Conservation (phyloP, 2,329 filamentous ascomycete genomes). For the Microcyclospora tardicrescens region DNA sequence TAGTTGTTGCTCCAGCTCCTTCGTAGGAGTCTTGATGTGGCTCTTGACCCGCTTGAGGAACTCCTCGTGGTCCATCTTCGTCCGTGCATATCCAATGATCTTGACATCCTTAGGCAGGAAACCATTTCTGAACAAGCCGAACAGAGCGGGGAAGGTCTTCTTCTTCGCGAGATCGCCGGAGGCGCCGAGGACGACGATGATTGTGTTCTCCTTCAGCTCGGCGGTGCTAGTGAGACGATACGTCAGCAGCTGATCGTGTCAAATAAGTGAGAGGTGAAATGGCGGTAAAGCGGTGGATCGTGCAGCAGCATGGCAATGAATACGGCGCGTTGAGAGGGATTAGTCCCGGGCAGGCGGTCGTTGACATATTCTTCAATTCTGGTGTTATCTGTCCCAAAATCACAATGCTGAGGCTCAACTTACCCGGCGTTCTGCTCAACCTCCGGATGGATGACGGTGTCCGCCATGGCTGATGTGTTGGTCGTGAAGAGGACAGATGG, state of each 20-base stretch:
- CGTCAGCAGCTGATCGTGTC: constrained; percentile 2
- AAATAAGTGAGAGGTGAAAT: neutral
- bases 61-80: constrained; percentile 97
- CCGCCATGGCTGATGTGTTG: constrained; percentile 26
- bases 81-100: constrained; percentile 97
- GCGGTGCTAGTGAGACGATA: constrained; percentile 46
- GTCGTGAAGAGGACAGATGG: neutral
- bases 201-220: constrained; percentile 97
- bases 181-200: constrained; percentile 90
- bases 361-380: too few relatives aligned
- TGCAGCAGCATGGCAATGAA: too few relatives aligned
- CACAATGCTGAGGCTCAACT: constrained; percentile 13
- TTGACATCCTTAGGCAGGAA: constrained; percentile 93
- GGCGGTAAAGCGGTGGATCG: neutral
- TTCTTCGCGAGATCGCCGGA: constrained; percentile 98
- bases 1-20: constrained; percentile 91
- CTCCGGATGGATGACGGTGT: constrained; percentile 35
- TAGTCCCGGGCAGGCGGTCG: too few relatives aligned
- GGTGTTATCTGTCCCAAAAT: too few relatives aligned
- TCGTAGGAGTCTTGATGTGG: constrained; percentile 97
- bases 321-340: too few relatives aligned
- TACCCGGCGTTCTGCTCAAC: constrained; percentile 36
- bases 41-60: constrained; percentile 89
- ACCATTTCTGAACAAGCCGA: constrained; percentile 96
- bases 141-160: constrained; percentile 98